phyloP scores from a whole-genome alignment of 148 eudicot genomes.

The Amaranthus cruentus region DNA sequence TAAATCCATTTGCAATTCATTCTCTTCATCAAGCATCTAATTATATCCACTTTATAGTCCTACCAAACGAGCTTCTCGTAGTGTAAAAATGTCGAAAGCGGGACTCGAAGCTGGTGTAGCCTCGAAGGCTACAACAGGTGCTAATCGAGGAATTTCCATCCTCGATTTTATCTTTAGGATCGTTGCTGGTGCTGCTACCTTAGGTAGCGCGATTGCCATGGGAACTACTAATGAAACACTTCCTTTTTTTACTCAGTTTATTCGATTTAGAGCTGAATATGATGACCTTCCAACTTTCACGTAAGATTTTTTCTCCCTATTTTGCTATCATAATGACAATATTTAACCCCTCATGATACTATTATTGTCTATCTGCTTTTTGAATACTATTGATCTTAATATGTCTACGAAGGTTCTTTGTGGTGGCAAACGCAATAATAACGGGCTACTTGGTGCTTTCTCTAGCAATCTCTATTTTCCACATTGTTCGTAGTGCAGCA shows the following conservation, averaged over 20 bases:
- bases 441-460: slow-evolving; percentile 63
- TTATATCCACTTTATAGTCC: not conserved
- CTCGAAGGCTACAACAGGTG: slow-evolving; percentile 20
- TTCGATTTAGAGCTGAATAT: slow-evolving; percentile 44
- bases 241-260: slow-evolving; percentile 43
- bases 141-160: slow-evolving; percentile 32
- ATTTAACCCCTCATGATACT: not conserved
- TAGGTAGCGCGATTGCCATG: slow-evolving; percentile 49
- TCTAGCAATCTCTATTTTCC: slow-evolving; percentile 55
- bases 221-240: slow-evolving; percentile 47
- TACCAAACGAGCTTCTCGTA: no score
- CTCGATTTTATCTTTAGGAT: slow-evolving; percentile 38
- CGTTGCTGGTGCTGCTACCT: slow-evolving; percentile 34
- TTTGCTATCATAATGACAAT: no score
- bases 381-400: not conserved
- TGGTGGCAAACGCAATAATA: slow-evolving; percentile 58
- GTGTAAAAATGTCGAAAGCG: slow-evolving; percentile 28
- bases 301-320: slow-evolving; percentile 15
- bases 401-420: slow-evolving; percentile 56
- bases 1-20: slow-evolving; percentile 1
- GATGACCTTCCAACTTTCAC: slow-evolving; percentile 43
- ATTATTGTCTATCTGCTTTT: not conserved
- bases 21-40: slow-evolving; percentile 14
- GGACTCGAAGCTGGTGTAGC: slow-evolving; percentile 33
- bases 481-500: slow-evolving; percentile 51